Base-by-base conservation (phyloP, 305 asterid species). In the Ruellia speciosa region DNA sequence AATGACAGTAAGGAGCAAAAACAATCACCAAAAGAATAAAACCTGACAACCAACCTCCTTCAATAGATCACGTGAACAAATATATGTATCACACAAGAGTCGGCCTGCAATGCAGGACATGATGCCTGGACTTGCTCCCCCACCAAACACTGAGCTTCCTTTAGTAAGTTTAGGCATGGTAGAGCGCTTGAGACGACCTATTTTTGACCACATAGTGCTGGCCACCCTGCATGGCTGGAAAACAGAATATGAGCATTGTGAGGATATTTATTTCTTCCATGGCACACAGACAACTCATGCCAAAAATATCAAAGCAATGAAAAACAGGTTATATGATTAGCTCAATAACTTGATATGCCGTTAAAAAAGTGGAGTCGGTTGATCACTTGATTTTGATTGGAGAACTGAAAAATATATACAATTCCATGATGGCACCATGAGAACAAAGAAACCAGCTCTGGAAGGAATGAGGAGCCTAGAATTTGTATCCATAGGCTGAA, bases 81-180 rank as follows among this genome's bases (percentile, higher is more conserved):
- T 76, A 71, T 62, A 85, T 33, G 99, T 89, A 64, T 93, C 99
- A 75, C 99, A 93, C 64, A 93, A 75, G 72, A 88, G 95, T 56
- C 97, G 96, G 66, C 99, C 97, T 28, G 99, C 94, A 72, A 93
- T 76, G 71, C 96, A 86, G 60, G 95, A 75, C 86, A 93, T 77
- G 70, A 93, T 82, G 66, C 99, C 96, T 9, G 77, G 68, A 78
- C 95, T 88, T 76, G 96, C 97, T 68, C 99, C 97, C 56, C 95
- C 84, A 64, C 95, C 97, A 62, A 82, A 88, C 48, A 72, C 68
- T 46, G 81, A 78, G 65, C 71, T 86, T 67, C 95, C 96, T 78
- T 83, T 93, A 67, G 76, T 74, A 70, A 88, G 99, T 69, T 88
- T 93, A 64, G 99, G 99, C 85, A 88, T 81, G 67, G 57, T 56